phyloP scores from a whole-genome alignment of 2,329 filamentous ascomycete genomes.

The Metarhizium album region DNA sequence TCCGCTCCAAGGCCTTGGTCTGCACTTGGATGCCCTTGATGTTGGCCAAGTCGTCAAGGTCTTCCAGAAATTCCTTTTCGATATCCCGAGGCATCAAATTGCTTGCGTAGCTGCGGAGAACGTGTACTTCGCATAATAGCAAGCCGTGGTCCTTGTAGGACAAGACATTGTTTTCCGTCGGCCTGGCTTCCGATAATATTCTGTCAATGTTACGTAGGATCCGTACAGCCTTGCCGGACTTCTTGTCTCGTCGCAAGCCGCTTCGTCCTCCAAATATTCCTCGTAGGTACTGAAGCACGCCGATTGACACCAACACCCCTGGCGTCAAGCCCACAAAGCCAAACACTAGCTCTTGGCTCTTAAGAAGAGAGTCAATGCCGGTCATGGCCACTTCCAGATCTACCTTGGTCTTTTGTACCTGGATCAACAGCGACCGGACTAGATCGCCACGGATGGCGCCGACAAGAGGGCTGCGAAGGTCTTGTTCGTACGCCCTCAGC shows the following conservation, averaged over 20 bases:
- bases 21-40: slow-evolving; percentile 71
- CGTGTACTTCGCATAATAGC: slow-evolving; percentile 79
- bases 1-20: slow-evolving; percentile 66
- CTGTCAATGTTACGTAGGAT: slow-evolving; percentile 83
- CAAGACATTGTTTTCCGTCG: slow-evolving; percentile 62
- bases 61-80: slow-evolving; percentile 77
- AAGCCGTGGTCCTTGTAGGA: slow-evolving; percentile 90
- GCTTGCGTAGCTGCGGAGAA: slow-evolving; percentile 53
- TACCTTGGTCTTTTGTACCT: slow-evolving; percentile 98
- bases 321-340: slow-evolving; percentile 94
- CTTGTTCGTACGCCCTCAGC: slow-evolving; percentile 80
- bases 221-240: slow-evolving; percentile 60
- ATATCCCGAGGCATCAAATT: slow-evolving; percentile 62
- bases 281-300: slow-evolving; percentile 60
- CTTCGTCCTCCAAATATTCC: slow-evolving; percentile 59
- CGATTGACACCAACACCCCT: slow-evolving; percentile 76
- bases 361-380: slow-evolving; percentile 87
- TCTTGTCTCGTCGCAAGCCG: slow-evolving; percentile 53
- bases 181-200: slow-evolving; percentile 57
- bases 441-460: slow-evolving; percentile 81
- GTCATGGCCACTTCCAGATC: slow-evolving; percentile 94
- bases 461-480: slow-evolving; percentile 69
- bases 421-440: slow-evolving; percentile 81
- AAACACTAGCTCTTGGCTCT: slow-evolving; percentile 94
- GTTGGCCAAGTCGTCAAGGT: slow-evolving; percentile 77